Evolutionary conservation across 441 rosid genomes (phyloP), one percentile per base, ranked within the genome.

Genomic region (Populus hybrid): DNA sequence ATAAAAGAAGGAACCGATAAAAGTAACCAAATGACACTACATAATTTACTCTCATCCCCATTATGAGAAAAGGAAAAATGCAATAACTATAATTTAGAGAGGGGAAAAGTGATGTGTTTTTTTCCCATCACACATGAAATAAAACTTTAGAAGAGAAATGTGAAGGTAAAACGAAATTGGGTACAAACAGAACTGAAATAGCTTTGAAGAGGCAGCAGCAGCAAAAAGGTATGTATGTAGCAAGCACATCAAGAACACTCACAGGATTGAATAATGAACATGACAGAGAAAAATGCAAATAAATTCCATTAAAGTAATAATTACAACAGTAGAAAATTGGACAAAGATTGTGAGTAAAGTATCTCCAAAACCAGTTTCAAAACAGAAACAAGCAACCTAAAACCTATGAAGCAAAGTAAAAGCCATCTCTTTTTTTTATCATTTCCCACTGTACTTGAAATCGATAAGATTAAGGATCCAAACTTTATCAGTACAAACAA

Each of bases 11-110:
- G 42, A 70, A 26, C 54, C 67, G 42, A 76, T 26, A 28, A 81
- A 80, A 79, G 81, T 76, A 79, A 82, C 73, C 46, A 83, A 85
- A 82, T 86, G 91, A 86, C 88, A 78, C 86, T 79, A 80, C 73
- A 85, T 78, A 82, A 82, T 76, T 73, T 54, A 57, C 77, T 76
- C 83, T 79, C 70, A 75, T 73, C 59, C 74, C 72, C 81, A 82
- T 57, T 75, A 36, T 77, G 79, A 70, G 14, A 82, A 81, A 67
- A 24, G 30, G 68, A 28, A 80, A 71, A 74, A 54, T 36, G 28
- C 32, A 35, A 76, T 28, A 32, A 68, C 35, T 67, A 50, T 1
- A 73, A 57, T 67, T 57, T 50, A 59, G 68, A 67, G 18, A 50
- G 14, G 30, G n/a, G 28, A 9, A 21, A 74, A 74, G 76, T 35